phyloP scores from a whole-genome alignment of 805 yeast species.

The Lipomyces anomalus region DNA sequence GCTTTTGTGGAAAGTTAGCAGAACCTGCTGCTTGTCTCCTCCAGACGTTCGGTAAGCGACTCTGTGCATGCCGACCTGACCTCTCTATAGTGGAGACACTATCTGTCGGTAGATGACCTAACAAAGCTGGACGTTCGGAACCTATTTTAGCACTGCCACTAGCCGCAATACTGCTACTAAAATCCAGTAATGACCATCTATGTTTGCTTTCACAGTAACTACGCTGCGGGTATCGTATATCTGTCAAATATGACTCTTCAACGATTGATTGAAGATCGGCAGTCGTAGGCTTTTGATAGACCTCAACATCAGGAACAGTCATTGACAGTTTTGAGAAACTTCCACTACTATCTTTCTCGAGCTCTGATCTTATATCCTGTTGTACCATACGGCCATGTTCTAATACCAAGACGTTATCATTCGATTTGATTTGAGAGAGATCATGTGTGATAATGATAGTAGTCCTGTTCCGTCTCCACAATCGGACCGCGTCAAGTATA shows the following conservation, averaged over 20 bases:
- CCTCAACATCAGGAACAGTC: not conserved
- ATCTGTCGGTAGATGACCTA: not conserved
- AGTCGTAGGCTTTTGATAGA: too few species aligned
- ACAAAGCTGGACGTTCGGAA: not conserved
- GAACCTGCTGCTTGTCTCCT: not conserved
- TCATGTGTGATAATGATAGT: constrained; percentile 84
- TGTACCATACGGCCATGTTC: constrained; percentile 53
- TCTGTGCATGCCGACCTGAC: too few species aligned
- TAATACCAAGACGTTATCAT: constrained; percentile 57
- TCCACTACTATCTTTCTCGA: constrained; percentile 26
- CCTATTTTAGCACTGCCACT: not conserved
- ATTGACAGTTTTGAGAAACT: constrained; percentile 3
- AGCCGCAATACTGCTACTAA: too few species aligned
- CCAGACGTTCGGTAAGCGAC: not conserved
- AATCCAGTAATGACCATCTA: not conserved
- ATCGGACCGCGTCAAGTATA: constrained; percentile 47
- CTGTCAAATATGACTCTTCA: not conserved
- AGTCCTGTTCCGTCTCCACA: constrained; percentile 62
- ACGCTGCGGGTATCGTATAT: not conserved
- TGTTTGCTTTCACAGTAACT: too few species aligned
- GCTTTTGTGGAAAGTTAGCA: too few species aligned
- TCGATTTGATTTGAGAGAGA: constrained; percentile 45
- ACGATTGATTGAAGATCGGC: not conserved
- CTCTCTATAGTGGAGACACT: too few species aligned
- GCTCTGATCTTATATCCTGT: constrained; percentile 37